Evolutionary conservation across 208 protist genomes (phyloP).

Genomic region (Naegleria fowleri): DNA sequence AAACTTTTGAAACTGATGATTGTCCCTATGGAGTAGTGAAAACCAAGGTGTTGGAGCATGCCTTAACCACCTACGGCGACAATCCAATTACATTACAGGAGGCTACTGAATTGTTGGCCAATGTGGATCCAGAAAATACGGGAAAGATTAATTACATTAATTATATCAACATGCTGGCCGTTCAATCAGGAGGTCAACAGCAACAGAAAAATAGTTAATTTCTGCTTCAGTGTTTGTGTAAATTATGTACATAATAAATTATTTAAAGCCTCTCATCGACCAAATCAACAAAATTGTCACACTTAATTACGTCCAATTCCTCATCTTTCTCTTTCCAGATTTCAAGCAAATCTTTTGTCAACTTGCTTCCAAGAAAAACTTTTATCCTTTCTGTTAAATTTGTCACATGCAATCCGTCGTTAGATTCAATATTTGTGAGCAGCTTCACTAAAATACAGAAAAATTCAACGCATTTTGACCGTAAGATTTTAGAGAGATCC

Average conservation of each 20-base stretch:
- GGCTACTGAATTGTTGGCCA: constrained; percentile 62
- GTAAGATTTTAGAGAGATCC: neutral
- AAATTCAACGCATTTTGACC: neutral
- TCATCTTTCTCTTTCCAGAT: neutral
- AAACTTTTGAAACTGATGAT: constrained; percentile 77
- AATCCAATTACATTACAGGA: constrained; percentile 70
- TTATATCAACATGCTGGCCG: neutral
- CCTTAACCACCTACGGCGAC: constrained; percentile 72
- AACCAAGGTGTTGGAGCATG: constrained; percentile 68
- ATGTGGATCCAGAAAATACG: constrained; percentile 68
- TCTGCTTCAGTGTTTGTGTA: neutral
- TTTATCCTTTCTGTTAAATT: constrained; percentile 1
- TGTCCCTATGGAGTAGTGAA: constrained; percentile 66
- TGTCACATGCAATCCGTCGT: neutral
- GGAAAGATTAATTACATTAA: constrained; percentile 41
- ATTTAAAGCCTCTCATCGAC: neutral
- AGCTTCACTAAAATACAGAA: neutral
- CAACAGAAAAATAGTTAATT: too few relatives aligned
- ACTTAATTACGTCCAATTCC: neutral
- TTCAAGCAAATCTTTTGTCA: neutral
- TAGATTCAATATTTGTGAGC: neutral
- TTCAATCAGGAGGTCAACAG: neutral
- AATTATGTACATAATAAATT: constrained; percentile 3
- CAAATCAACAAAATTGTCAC: neutral
- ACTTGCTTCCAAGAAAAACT: neutral